phyloP scores from a whole-genome alignment of 2,329 filamentous ascomycete species.

The Penicillium sclerotiorum region DNA sequence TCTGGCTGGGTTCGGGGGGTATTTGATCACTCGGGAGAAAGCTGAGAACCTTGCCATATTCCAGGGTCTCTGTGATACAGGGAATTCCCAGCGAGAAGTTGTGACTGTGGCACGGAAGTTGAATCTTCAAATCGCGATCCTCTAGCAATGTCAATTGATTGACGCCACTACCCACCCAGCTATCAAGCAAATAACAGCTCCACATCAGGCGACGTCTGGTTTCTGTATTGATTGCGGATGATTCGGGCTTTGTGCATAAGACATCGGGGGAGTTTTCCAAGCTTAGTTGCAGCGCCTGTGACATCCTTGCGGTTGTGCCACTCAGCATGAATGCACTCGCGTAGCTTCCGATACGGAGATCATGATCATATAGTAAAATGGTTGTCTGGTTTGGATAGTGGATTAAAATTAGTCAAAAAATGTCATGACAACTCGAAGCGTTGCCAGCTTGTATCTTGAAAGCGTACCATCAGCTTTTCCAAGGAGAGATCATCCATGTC shows the following conservation, averaged over 20 bases:
- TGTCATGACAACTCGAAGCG: no score
- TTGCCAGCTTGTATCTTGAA: no score
- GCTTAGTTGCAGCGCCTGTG: conserved; percentile 32
- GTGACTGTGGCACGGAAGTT: conserved; percentile 25
- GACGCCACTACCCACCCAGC: conserved; percentile 30
- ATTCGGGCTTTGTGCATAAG: conserved; percentile 18
- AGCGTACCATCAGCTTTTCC: conserved; percentile 20
- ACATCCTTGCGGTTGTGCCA: conserved; percentile 26
- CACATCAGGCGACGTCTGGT: conserved; percentile 30
- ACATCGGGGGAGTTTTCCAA: conserved; percentile 29
- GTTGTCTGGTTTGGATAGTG: conserved; percentile 16
- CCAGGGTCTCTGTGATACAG: conserved; percentile 27
- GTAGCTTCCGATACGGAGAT: conserved; percentile 31
- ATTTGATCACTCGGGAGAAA: conserved; percentile 12
- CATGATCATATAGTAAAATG: conserved; percentile 30
- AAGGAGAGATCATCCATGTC: conserved; percentile 21
- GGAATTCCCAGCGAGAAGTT: conserved; percentile 28
- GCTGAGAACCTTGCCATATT: conserved; percentile 21
- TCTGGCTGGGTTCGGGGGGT: conserved; percentile 8
- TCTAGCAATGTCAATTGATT: conserved; percentile 30
- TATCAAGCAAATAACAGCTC: conserved; percentile 31
- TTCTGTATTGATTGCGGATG: conserved; percentile 22
- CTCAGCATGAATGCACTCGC: conserved; percentile 31
- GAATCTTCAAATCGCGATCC: conserved; percentile 30
- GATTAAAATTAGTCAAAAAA: background rate